phyloP scores from a whole-genome alignment of 2,329 filamentous ascomycete species.

The Elsinoe perseae region DNA sequence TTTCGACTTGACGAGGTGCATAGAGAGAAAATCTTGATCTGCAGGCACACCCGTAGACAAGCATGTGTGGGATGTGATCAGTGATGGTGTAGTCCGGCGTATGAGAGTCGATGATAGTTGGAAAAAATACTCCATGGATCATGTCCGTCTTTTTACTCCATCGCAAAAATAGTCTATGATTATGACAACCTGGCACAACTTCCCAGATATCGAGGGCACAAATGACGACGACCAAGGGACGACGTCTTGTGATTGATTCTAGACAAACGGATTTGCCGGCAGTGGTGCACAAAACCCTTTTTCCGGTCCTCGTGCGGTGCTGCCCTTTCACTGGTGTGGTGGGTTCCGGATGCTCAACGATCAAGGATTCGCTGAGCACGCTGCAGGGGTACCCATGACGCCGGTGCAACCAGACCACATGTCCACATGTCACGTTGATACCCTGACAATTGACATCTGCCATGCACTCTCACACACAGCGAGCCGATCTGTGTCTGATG shows the following conservation, averaged over 20 bases:
- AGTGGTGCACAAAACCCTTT: neutral
- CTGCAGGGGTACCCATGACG: neutral
- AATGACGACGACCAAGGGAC: constrained; percentile 2
- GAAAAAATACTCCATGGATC: neutral
- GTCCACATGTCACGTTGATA: neutral
- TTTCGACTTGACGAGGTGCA: constrained; percentile 11
- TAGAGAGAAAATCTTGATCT: constrained; percentile 6
- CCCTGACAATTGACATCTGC: constrained; percentile 1
- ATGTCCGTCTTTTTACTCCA: neutral
- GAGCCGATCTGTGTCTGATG: neutral
- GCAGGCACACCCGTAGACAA: constrained; percentile 10
- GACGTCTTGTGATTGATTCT: neutral
- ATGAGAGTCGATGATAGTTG: neutral
- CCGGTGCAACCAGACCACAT: neutral
- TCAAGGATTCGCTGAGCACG: neutral
- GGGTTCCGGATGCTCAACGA: constrained; percentile 2
- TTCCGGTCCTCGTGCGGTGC: neutral
- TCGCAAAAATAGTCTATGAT: neutral
- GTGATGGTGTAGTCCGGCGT: neutral
- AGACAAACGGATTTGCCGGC: neutral
- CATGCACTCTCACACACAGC: neutral
- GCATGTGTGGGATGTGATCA: neutral
- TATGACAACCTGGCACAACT: neutral
- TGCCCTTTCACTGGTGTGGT: neutral
- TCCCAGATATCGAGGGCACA: neutral